These are phyloP conservation scores for Anethum foeniculum DNA, from an alignment of 140 eudicot genomes.

Conservation along the genomic window DNA sequence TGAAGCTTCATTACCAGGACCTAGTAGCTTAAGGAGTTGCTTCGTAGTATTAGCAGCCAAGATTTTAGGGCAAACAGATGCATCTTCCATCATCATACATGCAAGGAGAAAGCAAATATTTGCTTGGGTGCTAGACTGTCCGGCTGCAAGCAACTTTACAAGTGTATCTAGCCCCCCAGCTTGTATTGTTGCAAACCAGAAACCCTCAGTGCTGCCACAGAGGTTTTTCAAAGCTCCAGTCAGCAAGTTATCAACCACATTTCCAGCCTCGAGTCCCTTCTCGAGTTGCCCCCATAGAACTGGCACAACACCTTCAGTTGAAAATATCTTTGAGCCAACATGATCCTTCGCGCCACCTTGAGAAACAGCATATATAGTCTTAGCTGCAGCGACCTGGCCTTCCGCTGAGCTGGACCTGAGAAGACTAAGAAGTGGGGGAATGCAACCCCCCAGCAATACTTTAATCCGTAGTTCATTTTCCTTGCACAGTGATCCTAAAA, in stretches of 20 bases:
- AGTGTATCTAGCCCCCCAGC: slow-evolving; percentile 88
- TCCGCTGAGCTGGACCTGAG: slow-evolving; percentile 75
- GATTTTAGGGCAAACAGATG: slow-evolving; percentile 69
- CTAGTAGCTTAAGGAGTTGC: slow-evolving; percentile 75
- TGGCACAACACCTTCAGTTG: slow-evolving; percentile 99
- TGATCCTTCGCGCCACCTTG: slow-evolving; percentile 96
- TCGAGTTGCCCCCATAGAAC: slow-evolving; percentile 84
- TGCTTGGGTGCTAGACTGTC: slow-evolving; percentile 73
- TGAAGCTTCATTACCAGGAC: slow-evolving; percentile 83
- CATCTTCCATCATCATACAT: slow-evolving; percentile 94
- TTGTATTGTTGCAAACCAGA: slow-evolving; percentile 81
- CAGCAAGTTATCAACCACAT: slow-evolving; percentile 67
- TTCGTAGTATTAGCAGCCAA: slow-evolving; percentile 73
- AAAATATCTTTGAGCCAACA: slow-evolving; percentile 92
- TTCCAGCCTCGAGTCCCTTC: slow-evolving; percentile 76
- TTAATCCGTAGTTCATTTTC: slow-evolving; percentile 93
- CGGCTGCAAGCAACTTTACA: slow-evolving; percentile 68
- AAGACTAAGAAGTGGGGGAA: slow-evolving; percentile 95
- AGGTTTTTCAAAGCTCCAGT: slow-evolving; percentile 92
- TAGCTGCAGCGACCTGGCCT: slow-evolving; percentile 80
- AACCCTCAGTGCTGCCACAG: slow-evolving; percentile 84
- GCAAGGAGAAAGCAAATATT: slow-evolving; percentile 94
- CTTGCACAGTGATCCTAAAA: slow-evolving; percentile 83
- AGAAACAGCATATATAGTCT: slow-evolving; percentile 87
- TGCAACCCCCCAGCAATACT: slow-evolving; percentile 93